These are phyloP conservation scores for Clonostachys chloroleuca DNA, from an alignment of 2,329 filamentous ascomycete genomes.

Conservation along the genomic window DNA sequence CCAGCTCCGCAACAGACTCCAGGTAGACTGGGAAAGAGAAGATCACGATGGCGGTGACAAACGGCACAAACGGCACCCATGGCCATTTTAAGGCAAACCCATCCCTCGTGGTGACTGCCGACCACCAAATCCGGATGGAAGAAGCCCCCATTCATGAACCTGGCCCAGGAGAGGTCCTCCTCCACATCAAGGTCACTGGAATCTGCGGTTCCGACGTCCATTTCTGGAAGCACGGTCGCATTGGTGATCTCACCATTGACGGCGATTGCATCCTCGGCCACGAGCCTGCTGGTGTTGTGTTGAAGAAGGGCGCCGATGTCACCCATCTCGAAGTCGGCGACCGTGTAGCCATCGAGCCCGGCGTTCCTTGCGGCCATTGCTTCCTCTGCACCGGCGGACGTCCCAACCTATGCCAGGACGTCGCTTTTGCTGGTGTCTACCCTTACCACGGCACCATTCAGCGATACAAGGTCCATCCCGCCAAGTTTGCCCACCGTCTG, in stretches of 20 bases:
- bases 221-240: constrained; percentile 62
- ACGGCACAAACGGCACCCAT: no score
- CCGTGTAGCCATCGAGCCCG: constrained; percentile 59
- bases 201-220: constrained; percentile 69
- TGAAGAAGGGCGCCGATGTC: constrained; percentile 15
- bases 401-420: constrained; percentile 57
- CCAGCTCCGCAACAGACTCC: no score
- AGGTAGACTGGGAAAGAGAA: no score
- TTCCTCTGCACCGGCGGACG: constrained; percentile 51
- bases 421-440: constrained; percentile 54
- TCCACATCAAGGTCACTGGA: constrained; percentile 60
- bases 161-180: constrained; percentile 45
- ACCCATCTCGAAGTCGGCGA: constrained; percentile 29
- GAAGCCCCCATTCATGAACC: neutral
- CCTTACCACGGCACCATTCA: constrained; percentile 56
- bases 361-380: constrained; percentile 55
- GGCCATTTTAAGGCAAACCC: neutral
- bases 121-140: neutral
- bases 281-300: constrained; percentile 57
- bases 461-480: constrained; percentile 53
- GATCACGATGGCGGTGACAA: no score
- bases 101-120: neutral
- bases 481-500: constrained; percentile 50
- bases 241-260: constrained; percentile 58
- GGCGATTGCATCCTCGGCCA: constrained; percentile 63